These are phyloP conservation scores for Cutaneotrichosporon dermatis DNA, from an alignment of 1,284 basidiomycete genomes.

Conservation along the genomic window DNA sequence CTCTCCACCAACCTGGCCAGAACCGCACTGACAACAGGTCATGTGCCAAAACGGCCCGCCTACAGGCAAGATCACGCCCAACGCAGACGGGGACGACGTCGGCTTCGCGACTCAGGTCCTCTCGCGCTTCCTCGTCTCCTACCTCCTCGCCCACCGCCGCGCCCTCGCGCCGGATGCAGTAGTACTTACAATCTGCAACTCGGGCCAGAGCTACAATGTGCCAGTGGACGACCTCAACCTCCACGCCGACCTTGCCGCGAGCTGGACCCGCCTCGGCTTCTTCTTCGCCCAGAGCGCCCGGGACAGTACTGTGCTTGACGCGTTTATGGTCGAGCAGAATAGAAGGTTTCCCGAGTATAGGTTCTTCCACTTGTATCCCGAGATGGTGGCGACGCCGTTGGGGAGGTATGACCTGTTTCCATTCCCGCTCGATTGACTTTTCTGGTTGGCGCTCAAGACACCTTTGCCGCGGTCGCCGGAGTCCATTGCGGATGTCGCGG, in stretches of 20 bases:
- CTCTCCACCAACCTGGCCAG: no score
- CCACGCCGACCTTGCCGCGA: background rate
- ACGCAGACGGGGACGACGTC: background rate
- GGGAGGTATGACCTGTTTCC: background rate
- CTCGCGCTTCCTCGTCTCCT: background rate
- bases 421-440: background rate
- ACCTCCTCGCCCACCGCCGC: background rate
- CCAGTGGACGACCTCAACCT: background rate
- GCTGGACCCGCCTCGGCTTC: background rate
- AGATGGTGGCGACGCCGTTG: background rate
- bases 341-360: background rate
- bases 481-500: background rate
- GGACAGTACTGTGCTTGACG: background rate
- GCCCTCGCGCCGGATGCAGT: background rate
- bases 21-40: background rate
- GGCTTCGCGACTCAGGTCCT: background rate
- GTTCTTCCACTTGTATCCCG: background rate
- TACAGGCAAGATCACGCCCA: background rate
- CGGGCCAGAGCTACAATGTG: background rate
- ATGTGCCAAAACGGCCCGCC: conserved; percentile 1
- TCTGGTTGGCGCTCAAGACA: background rate
- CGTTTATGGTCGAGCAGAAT: background rate
- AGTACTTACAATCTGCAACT: background rate
- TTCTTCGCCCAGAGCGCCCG: background rate
- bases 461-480: background rate